A percentile compares a stretch with the other conserved stretches of the same genome.
phyloP scores from a whole-genome alignment of 2,329 filamentous ascomycete genomes.

The Epichloe baconii region DNA sequence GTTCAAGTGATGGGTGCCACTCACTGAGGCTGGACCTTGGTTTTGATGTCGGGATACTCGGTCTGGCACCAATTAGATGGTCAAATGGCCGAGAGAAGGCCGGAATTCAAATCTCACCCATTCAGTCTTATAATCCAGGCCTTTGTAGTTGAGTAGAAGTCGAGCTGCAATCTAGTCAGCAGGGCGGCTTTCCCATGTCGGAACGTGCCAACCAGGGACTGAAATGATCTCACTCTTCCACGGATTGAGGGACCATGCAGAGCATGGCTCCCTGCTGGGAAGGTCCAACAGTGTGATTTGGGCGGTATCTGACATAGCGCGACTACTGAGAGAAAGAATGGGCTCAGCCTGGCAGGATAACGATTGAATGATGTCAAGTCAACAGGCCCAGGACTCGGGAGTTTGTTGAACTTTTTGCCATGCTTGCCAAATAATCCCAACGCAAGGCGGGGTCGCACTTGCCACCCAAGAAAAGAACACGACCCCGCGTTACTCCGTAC shows the following conservation, averaged over 20 bases:
- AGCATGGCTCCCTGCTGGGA: slow-evolving; percentile 34
- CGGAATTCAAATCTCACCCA: slow-evolving; percentile 29
- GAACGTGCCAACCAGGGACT: not conserved
- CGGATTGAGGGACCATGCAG: slow-evolving; percentile 53
- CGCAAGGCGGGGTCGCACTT: too few relatives aligned
- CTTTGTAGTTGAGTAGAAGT: slow-evolving; percentile 54
- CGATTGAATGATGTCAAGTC: too few relatives aligned
- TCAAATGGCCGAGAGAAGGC: slow-evolving; percentile 24
- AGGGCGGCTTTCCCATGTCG: not conserved
- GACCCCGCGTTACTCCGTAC: too few relatives aligned
- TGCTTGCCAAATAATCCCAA: too few relatives aligned
- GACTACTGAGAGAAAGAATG: too few relatives aligned
- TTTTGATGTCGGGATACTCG: slow-evolving; percentile 26
- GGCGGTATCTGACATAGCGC: slow-evolving; percentile 19
- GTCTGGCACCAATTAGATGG: slow-evolving; percentile 34
- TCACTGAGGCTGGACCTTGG: slow-evolving; percentile 41
- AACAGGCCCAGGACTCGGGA: too few relatives aligned
- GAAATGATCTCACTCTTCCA: slow-evolving; percentile 46
- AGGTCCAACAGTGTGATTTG: slow-evolving; percentile 48
- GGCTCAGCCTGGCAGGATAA: too few relatives aligned
- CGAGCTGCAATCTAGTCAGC: slow-evolving; percentile 34
- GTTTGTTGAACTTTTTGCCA: too few relatives aligned
- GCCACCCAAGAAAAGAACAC: too few relatives aligned
- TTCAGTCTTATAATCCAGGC: slow-evolving; percentile 48
- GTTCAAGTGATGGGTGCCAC: slow-evolving; percentile 9